Base-by-base conservation (phyloP, 2,329 filamentous ascomycete species). In the Fulvia fulva region DNA sequence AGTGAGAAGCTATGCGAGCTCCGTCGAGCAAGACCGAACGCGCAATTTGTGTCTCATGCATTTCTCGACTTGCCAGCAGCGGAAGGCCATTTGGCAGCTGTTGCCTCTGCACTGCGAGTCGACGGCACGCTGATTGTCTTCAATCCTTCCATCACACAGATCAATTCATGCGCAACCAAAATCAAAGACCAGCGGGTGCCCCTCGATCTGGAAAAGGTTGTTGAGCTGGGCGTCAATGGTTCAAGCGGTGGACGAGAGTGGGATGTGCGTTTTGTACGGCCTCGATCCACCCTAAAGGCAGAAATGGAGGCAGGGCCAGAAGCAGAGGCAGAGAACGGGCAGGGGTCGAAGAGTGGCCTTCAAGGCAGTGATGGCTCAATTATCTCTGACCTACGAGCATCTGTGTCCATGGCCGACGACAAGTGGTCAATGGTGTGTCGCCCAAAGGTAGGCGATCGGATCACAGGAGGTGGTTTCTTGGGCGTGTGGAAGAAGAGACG, bases 81-180 rank as follows among this genome's bases (percentile, higher is more conserved):
- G 1, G 78, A 89, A 53, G 63, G 71, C 11, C 79, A 83, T 61
- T 61, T 85, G 16, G 73, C 74, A 1, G 75, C 76, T 25, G 76
- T 87, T 22, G 75, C 81, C 5, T 69, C 78, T n/a, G 83, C 85
- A 14, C 73, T 94, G 54, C 82, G 82, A 41, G 78, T 82, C 1
- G 83, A 88, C 67, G 89, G 86, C 0, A 76, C 83, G 8, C 76
- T 93, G 30, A 78, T 88, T 14, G 79, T 91, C 1, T 94, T 91
- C 75, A 86, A 85, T 63, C 90, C 90, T 0, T 90, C 85, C 65
- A 85, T 94, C 58, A 91, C 89, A 9, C 90, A 93, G 71, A 87
- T 93, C 56, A 84, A 81, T 43, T 81, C 85, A 5, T 88, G 87
- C 58, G 76, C 87, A 26, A 74, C 81, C 47, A 71, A 77, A 41